Conservation (phyloP, 768 basidiomycete genomes). For the Filobasidium wieringae region DNA sequence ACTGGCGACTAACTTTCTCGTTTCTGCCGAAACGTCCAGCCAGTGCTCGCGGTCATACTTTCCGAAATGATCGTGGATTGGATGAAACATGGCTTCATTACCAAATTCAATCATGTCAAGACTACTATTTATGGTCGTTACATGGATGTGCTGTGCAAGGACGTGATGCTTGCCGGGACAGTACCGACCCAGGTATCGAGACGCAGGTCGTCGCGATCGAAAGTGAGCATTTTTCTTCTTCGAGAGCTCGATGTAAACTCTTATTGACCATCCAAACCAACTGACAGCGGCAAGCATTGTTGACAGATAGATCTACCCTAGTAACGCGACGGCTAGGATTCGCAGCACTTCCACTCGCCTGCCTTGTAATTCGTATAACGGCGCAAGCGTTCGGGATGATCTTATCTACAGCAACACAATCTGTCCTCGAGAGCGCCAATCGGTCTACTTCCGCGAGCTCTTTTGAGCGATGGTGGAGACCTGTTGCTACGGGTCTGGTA, state of each 20-base stretch:
- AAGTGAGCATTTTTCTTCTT: not conserved
- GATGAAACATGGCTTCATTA: constrained; percentile 98
- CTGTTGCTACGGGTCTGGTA: constrained; percentile 11
- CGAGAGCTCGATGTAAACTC: not conserved
- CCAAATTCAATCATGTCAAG: constrained; percentile 97
- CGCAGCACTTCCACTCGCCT: constrained; percentile 79
- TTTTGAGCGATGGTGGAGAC: constrained; percentile 11
- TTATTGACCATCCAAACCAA: not conserved
- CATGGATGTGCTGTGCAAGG: constrained; percentile 86
- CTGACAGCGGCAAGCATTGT: constrained; percentile 53
- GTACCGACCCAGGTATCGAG: constrained; percentile 47
- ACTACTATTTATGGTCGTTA: constrained; percentile 91
- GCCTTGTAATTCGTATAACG: constrained; percentile 46
- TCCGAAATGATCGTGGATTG: constrained; percentile 95
- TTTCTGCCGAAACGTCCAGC: constrained; percentile 51
- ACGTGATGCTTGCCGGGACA: constrained; percentile 53
- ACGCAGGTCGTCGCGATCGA: not conserved
- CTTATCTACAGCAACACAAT: constrained; percentile 16
- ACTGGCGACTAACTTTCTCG: not conserved
- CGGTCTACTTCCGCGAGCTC: not conserved
- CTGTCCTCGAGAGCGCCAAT: constrained; percentile 7
- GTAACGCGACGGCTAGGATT: constrained; percentile 90
- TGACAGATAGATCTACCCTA: constrained; percentile 89
- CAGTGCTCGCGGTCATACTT: constrained; percentile 75
- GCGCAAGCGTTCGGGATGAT: constrained; percentile 42